Percentiles rank a stretch among this genome's conserved stretches.
Evolutionary conservation across 306 rosid species (phyloP).

Genomic region (Parietaria judaica): DNA sequence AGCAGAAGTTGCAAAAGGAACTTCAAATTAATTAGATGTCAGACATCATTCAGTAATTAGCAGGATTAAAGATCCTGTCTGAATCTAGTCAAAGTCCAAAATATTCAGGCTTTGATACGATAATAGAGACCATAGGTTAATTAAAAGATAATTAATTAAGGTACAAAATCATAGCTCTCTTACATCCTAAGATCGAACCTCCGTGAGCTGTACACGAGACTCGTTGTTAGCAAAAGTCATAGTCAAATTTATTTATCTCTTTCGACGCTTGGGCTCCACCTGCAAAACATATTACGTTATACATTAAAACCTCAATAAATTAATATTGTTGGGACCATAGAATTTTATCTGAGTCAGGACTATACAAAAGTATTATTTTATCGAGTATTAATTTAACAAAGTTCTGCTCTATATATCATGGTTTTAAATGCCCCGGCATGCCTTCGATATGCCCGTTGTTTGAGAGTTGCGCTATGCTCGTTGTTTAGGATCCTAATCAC

Average conservation of each 20-base stretch:
- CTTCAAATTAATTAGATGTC: not conserved
- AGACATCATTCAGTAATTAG: not conserved
- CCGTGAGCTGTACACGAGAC: constrained; percentile 37
- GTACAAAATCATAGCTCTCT: not conserved
- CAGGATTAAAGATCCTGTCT: not conserved
- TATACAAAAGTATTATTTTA: too few relatives aligned
- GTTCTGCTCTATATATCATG: too few relatives aligned
- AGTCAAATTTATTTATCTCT: constrained; percentile 31
- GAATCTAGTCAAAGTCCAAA: not conserved
- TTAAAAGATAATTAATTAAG: not conserved
- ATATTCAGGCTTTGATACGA: not conserved
- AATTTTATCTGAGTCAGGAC: too few relatives aligned
- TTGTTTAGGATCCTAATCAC: too few relatives aligned
- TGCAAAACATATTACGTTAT: constrained; percentile 23
- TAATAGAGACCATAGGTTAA: constrained; percentile 19
- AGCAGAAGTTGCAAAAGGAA: too few relatives aligned
- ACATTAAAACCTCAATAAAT: not conserved
- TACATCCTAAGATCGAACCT: not conserved
- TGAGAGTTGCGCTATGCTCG: too few relatives aligned
- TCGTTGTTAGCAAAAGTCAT: not conserved
- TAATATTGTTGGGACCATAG: too few relatives aligned
- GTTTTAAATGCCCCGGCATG: too few relatives aligned
- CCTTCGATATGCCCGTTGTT: too few relatives aligned
- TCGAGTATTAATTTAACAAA: too few relatives aligned
- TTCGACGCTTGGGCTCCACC: constrained; percentile 71